Evolutionary conservation across 306 rosid species (phyloP), one percentile per base, ranked within the genome.

Genomic region (Fagus crenata): DNA sequence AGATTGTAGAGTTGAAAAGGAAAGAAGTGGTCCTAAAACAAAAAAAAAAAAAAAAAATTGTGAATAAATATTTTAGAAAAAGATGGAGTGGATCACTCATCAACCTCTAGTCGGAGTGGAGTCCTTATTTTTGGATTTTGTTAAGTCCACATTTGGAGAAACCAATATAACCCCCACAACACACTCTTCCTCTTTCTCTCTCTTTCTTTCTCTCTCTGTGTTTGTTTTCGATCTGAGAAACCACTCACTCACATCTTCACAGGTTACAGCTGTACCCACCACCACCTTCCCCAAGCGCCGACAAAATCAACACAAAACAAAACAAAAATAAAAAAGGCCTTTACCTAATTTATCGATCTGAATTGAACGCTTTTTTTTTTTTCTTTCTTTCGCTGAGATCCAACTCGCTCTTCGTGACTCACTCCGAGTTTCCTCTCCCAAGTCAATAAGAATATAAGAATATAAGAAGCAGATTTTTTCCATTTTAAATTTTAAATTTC

Each of bases 181-280:
- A 12, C 40, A 5, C 37, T 11, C 17, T n/a, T 1, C 17, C 6
- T 32, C 15, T 7, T 39, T 12, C 6, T 41, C 53, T n/a, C 15
- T 60, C 7, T 22, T 1, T 13, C n/a, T 33, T 2, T 71, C 46
- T 84, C 12, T 42, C 31, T 72, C n/a, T 67, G 67, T 56, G 69
- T 59, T 49, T 67, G 67, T 56, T 74, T 59, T 49, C 78, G 88
- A 84, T 77, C 86, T 72, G 54, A 37, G 80, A 75, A 78, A 49
- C 53, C 8, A 46, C 41, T 5, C 71, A n/a, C 54, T 80, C 53
- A 68, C 85, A 22, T 22, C 28, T 22, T 22, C 28, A 43, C 49
- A 43, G 49, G 49, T 43, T 12, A 8, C 13, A 80, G 85, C 88
- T 84, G 76, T 87, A 80, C 73, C 84, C 77, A 76, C 84, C 76